Conservation (phyloP, 768 basidiomycete genomes). For the Lactifluus echinatus region DNA sequence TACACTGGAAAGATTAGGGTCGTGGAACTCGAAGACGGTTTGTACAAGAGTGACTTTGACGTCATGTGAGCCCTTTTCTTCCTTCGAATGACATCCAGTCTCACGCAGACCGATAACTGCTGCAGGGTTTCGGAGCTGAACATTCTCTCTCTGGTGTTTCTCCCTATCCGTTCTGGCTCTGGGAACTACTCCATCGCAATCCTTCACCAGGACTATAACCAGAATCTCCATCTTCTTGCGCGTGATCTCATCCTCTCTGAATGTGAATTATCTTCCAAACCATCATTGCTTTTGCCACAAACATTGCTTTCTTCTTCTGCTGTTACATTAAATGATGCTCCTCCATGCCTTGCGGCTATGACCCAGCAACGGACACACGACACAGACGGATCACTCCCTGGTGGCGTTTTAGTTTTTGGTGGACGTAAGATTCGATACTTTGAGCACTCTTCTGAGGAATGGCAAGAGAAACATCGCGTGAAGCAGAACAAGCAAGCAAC, state of each 20-base stretch:
- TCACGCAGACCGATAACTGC: not conserved
- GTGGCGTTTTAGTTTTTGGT: slow-evolving; percentile 66
- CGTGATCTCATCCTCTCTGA: slow-evolving; percentile 45
- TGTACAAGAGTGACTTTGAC: slow-evolving; percentile 50
- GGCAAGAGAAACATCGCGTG: slow-evolving; percentile 43
- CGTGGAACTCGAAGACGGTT: slow-evolving; percentile 47
- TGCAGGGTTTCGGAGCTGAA: slow-evolving; percentile 57
- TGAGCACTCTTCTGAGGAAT: slow-evolving; percentile 42
- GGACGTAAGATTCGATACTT: slow-evolving; percentile 57
- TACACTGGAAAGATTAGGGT: slow-evolving; percentile 67
- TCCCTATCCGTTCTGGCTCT: slow-evolving; percentile 36
- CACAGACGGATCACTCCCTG: slow-evolving; percentile 34
- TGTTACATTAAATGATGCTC: slow-evolving; percentile 27
- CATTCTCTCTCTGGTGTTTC: slow-evolving; percentile 57
- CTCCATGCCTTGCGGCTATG: slow-evolving; percentile 27
- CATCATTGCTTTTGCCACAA: slow-evolving; percentile 42
- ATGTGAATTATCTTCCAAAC: slow-evolving; percentile 41
- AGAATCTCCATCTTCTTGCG: slow-evolving; percentile 53
- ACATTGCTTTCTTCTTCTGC: slow-evolving; percentile 43
- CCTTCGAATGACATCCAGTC: not conserved
- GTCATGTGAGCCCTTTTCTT: slow-evolving; percentile 41
- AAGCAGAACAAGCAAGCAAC: slow-evolving; percentile 47
- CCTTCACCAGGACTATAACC: slow-evolving; percentile 54
- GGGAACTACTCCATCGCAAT: slow-evolving; percentile 52
- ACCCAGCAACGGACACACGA: slow-evolving; percentile 27